Base-by-base conservation (phyloP, 1,139 yeast species). In the Taiozyma onychis region DNA sequence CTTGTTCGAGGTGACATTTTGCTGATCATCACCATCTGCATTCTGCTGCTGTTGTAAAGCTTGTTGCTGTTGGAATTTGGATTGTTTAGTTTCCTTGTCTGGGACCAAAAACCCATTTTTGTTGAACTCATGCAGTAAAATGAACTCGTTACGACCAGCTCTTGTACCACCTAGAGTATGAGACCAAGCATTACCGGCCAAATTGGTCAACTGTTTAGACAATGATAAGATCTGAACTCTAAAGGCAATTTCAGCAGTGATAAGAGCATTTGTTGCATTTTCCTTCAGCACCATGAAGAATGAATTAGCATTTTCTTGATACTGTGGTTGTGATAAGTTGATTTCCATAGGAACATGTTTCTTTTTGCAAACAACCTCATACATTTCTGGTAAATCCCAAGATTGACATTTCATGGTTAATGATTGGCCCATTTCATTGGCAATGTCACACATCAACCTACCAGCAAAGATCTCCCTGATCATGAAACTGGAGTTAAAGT, bases 121-220 rank as follows among this genome's bases (percentile, higher is more conserved):
- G 32, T 83, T 77, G 68, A 95, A 95, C 68, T 95, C 99, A 67
- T 95, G 99, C 53, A 93, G 72, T 66, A 95, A 75, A 77, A 95
- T 88, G 65, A 74, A 93, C 68, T 95, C 99, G 68, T 93, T 93
- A 71, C 99, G 81, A 62, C 96, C 98, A 14, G 97, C 96, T 63
- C 99, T 80, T 0, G 98, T 88, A 69, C 99, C 99, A 51, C 90
- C 83, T 50, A 95, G 74, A 0, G 99, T 93, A 58, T 88, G 90
- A 3, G 96, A 81, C 99, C 99, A 95, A 0, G 97, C 93, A 66
- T 93, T 95, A 60, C 99, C 99, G 1, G 99, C 98, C 57, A 95
- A 73, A 58, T 86, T 87, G 5, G 99, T 93, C 63, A 95, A 75
- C 64, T 91, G 97, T 61, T 89, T 88, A 0, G 98, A 87, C 54